Conservation (phyloP, 2,329 filamentous ascomycete species). For the Endoconidiophora polonica region DNA sequence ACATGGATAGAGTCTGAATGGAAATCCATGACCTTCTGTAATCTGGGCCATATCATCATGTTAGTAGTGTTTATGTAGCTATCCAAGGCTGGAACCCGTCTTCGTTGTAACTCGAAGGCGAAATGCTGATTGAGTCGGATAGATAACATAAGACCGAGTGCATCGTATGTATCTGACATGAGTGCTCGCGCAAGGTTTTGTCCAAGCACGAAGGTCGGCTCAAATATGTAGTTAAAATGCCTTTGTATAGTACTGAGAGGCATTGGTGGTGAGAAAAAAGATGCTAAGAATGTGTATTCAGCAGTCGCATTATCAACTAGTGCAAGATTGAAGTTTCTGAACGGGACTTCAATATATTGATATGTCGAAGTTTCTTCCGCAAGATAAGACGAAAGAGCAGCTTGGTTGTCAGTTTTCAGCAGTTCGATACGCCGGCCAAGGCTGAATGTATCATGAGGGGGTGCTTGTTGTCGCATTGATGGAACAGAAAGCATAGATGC, state of each 20-base stretch:
- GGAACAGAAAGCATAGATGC: constrained; percentile 35
- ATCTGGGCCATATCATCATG: constrained; percentile 91
- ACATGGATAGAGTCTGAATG: constrained; percentile 75
- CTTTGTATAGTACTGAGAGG: constrained; percentile 63
- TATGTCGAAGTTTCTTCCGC: constrained; percentile 76
- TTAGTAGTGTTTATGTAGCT: constrained; percentile 85
- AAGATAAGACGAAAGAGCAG: constrained; percentile 70
- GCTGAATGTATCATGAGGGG: constrained; percentile 73
- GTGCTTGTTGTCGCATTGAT: constrained; percentile 25
- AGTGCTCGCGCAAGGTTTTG: constrained; percentile 60
- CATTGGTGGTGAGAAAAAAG: constrained; percentile 70
- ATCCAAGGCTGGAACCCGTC: constrained; percentile 78
- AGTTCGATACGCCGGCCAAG: constrained; percentile 75
- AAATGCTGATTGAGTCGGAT: constrained; percentile 87
- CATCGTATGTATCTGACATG: constrained; percentile 62
- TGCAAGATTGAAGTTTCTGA: constrained; percentile 88
- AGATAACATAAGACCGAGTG: constrained; percentile 73
- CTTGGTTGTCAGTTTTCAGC: constrained; percentile 54
- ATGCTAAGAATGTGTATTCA: constrained; percentile 84
- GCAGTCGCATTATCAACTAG: constrained; percentile 85
- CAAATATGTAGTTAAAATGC: constrained; percentile 76
- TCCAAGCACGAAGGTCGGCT: constrained; percentile 74
- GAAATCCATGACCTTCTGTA: constrained; percentile 84
- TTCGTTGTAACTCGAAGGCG: constrained; percentile 82
- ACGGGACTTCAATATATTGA: constrained; percentile 80